Evolutionary conservation across 2,329 filamentous ascomycete genomes (phyloP).

Genomic region (Rosellinia necatrix): DNA sequence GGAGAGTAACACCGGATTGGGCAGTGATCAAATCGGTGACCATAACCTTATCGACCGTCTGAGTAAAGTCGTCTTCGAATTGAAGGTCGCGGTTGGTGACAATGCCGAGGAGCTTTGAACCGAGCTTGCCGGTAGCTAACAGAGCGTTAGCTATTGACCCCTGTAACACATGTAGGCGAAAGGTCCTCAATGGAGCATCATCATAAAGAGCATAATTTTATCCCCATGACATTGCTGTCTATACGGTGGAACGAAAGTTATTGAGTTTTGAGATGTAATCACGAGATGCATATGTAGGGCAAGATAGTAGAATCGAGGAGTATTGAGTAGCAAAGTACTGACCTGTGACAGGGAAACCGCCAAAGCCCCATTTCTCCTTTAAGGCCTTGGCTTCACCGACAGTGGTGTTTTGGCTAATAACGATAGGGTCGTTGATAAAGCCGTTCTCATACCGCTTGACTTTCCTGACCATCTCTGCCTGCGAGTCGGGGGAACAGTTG

Average conservation of each 20-base stretch:
- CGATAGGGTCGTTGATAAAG: slow-evolving; percentile 95
- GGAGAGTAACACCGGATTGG: slow-evolving; percentile 76
- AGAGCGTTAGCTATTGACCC: slow-evolving; percentile 44
- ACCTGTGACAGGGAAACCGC: slow-evolving; percentile 98
- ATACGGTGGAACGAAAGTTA: slow-evolving; percentile 99
- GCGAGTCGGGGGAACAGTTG: slow-evolving; percentile 96
- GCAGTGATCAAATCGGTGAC: slow-evolving; percentile 93
- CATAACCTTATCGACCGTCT: slow-evolving; percentile 88
- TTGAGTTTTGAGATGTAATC: slow-evolving; percentile 80
- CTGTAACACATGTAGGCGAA: slow-evolving; percentile 18
- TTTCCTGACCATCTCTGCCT: slow-evolving; percentile 98
- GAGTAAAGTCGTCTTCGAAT: slow-evolving; percentile 78
- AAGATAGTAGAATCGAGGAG: slow-evolving; percentile 8
- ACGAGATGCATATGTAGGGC: slow-evolving; percentile 49
- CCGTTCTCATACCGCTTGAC: slow-evolving; percentile 99
- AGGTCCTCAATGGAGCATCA: slow-evolving; percentile 29
- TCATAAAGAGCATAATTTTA: slow-evolving; percentile 57
- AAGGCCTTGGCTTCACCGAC: slow-evolving; percentile 88
- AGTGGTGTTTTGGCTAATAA: slow-evolving; percentile 84
- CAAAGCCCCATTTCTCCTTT: slow-evolving; percentile 98
- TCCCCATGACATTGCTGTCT: slow-evolving; percentile 89
- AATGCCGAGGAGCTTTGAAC: slow-evolving; percentile 95
- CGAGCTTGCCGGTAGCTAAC: slow-evolving; percentile 86
- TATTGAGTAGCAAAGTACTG: slow-evolving; percentile 48
- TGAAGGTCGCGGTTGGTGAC: slow-evolving; percentile 98